phyloP scores from a whole-genome alignment of 768 basidiomycete species.

The Boletus rufocinnamomeus region DNA sequence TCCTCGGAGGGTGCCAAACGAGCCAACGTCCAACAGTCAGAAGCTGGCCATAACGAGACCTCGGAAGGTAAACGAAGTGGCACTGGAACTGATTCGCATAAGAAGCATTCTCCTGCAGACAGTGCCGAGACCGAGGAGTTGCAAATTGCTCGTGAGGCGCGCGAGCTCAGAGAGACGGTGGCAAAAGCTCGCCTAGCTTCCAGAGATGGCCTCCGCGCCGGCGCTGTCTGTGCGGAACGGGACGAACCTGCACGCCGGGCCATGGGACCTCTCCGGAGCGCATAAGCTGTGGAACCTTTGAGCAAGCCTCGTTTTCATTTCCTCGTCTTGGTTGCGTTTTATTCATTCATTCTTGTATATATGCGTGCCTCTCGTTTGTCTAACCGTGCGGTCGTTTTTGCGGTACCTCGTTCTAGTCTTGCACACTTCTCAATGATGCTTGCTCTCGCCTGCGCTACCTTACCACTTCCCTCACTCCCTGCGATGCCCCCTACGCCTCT shows the following conservation, averaged over 20 bases:
- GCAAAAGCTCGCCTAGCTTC: constrained; percentile 26
- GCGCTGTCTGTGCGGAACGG: constrained; percentile 30
- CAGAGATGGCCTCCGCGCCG: constrained; percentile 34
- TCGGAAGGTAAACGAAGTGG: constrained; percentile 22
- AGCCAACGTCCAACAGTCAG: constrained; percentile 6
- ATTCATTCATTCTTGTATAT: constrained; percentile 16
- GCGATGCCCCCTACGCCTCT: constrained; percentile 7
- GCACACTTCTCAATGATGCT: constrained; percentile 13
- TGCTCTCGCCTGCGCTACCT: not conserved
- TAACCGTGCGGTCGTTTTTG: constrained; percentile 6
- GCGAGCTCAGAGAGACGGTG: constrained; percentile 28
- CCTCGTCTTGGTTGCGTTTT: not conserved
- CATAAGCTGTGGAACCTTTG: constrained; percentile 3
- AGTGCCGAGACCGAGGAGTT: constrained; percentile 9
- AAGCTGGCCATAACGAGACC: constrained; percentile 7
- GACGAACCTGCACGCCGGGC: constrained; percentile 34
- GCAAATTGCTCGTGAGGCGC: constrained; percentile 25
- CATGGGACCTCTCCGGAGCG: constrained; percentile 31
- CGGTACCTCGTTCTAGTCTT: constrained; percentile 16
- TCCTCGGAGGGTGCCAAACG: constrained; percentile 19
- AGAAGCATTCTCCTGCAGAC: not conserved
- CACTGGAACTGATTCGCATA: not conserved
- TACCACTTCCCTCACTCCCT: not conserved
- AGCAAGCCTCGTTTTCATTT: not conserved
- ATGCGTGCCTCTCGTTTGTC: not conserved